Base-by-base conservation (phyloP, 2,329 filamentous ascomycete genomes). In the Neospermospora avenae region DNA sequence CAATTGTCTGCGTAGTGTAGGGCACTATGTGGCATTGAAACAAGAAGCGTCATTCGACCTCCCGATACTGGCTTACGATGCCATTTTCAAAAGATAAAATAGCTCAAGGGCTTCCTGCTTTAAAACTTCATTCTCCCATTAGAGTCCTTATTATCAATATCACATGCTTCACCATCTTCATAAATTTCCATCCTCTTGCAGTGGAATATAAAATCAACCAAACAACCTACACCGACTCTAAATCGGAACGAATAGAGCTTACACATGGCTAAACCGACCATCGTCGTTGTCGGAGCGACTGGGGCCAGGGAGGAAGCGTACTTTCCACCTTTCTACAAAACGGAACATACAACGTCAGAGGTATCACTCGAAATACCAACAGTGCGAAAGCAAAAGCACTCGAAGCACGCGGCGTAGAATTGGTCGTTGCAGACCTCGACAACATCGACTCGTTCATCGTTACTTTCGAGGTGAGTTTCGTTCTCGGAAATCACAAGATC, bases 231-330 rank as follows among this genome's bases (percentile, higher is more conserved):
- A 6, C 2, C 8, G 25, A 28, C 22, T 25, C 14, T 22, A 3
- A 10, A n/a, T 11, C 14, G n/a, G 39, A 54, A 31, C 11, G 28
- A 31, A 31, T n/a, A 31, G 28, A 31, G 5, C 11, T 10, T 31
- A 6, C 28, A 5, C 28, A 64, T 64, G 58, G 46, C 55, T 1
- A 59, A 52, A 0, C 71, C 70, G 55, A 61, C 74, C 45, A 57
- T 76, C 14, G 71, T 70, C 14, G 74, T 81, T 11, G 63, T 79
- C 41, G 78, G 79, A 20, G 77, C 76, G n/a, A 80, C 78, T 4
- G 79, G 76, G 78, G 76, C 60, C 79, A 82, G 58, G 80, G 80
- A 48, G 75, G 77, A 16, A 77, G 77, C 5, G 78, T 82, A 20
- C 74, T 77, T 46, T 73, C 74, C 14, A 71, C 74, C 3, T 79